phyloP scores from a whole-genome alignment of 164 flowering plant species.

The Piper betle region DNA sequence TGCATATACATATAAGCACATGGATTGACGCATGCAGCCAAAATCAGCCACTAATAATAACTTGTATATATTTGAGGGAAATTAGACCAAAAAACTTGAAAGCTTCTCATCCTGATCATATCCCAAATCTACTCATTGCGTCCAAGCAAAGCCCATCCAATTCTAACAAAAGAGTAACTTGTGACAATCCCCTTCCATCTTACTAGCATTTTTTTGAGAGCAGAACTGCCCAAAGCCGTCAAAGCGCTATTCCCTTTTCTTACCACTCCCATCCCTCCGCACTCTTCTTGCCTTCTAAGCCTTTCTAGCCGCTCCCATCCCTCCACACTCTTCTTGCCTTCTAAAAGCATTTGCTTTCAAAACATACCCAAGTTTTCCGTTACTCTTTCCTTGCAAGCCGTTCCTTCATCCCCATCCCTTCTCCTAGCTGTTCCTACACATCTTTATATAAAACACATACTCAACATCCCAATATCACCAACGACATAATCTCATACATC shows the following conservation, averaged over 20 bases:
- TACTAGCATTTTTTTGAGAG: too few species aligned
- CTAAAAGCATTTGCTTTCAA: background rate
- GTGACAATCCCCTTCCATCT: too few species aligned
- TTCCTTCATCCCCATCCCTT: background rate
- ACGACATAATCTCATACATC: background rate
- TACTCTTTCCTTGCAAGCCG: background rate
- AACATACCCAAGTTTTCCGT: background rate
- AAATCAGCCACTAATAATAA: too few species aligned
- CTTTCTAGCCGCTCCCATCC: background rate
- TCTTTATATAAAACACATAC: too few species aligned
- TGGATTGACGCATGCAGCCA: too few species aligned
- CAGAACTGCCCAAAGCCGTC: background rate
- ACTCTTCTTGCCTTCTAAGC: background rate
- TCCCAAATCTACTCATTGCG: background rate
- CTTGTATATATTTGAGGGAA: too few species aligned
- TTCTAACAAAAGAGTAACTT: background rate
- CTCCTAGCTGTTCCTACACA: too few species aligned
- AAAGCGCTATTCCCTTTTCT: background rate
- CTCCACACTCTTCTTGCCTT: background rate
- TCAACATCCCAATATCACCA: too few species aligned
- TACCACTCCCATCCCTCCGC: background rate
- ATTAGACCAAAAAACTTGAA: too few species aligned
- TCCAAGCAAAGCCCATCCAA: background rate
- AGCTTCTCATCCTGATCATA: too few species aligned
- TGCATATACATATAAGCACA: too few species aligned